Evolutionary conservation across 352 stramenopile genomes (phyloP).

Genomic region (Plasmopara halstedii): DNA sequence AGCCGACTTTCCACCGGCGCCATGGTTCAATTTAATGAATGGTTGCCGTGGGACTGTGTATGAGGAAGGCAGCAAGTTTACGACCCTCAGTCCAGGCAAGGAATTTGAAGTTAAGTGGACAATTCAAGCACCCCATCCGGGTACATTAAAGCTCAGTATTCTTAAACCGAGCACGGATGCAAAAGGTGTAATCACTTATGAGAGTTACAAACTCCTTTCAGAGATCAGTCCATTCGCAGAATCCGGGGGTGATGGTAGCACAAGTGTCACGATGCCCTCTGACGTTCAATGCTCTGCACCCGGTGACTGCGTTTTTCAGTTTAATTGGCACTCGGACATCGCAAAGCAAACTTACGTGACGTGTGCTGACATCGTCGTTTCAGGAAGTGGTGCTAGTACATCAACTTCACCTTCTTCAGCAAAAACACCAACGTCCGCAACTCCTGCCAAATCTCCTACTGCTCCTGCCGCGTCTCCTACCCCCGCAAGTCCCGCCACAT

Average conservation of each 20-base stretch:
- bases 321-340: slow-evolving; percentile 33
- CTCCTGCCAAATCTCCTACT: neutral
- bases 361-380: slow-evolving; percentile 29
- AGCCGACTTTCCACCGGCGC: slow-evolving; percentile 16
- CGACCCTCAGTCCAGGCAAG: slow-evolving; percentile 15
- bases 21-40: slow-evolving; percentile 30
- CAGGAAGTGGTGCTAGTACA: slow-evolving; percentile 12
- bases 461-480: slow-evolving; percentile 1
- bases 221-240: slow-evolving; percentile 36
- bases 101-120: slow-evolving; percentile 29
- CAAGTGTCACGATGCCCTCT: slow-evolving; percentile 29
- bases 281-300: slow-evolving; percentile 28
- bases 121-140: slow-evolving; percentile 49
- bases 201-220: slow-evolving; percentile 24
- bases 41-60: slow-evolving; percentile 31
- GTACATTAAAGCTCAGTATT: slow-evolving; percentile 41
- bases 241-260: slow-evolving; percentile 18
- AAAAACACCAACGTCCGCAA: neutral
- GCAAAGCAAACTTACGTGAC: slow-evolving; percentile 33
- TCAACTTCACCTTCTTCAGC: neutral
- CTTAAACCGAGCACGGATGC: slow-evolving; percentile 36
- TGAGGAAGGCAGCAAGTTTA: slow-evolving; percentile 24
- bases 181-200: slow-evolving; percentile 39
- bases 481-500: slow-evolving; percentile 1
- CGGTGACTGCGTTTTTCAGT: slow-evolving; percentile 30